A percentile compares a stretch with the other conserved stretches of the same genome.
phyloP scores from a whole-genome alignment of 106 monocot species.

The Dendrobium huoshanense region DNA sequence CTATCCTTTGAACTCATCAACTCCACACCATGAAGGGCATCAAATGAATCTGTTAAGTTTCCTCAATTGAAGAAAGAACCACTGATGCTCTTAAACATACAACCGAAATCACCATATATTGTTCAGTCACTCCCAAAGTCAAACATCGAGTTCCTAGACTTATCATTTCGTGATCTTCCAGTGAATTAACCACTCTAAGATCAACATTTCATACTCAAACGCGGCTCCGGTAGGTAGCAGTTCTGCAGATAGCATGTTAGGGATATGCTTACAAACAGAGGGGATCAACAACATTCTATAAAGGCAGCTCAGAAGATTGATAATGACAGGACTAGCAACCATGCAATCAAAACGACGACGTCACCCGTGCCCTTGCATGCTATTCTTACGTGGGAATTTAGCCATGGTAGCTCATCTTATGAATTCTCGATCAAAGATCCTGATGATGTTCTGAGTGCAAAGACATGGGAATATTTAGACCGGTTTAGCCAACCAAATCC shows the following conservation, averaged over 20 bases:
- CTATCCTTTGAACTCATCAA: slow-evolving; percentile 73
- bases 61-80: slow-evolving; percentile 14
- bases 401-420: slow-evolving; percentile 35
- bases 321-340: slow-evolving; percentile 13
- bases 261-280: slow-evolving; percentile 10
- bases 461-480: slow-evolving; percentile 40
- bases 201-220: slow-evolving; percentile 5
- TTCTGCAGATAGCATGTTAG: slow-evolving; percentile 24
- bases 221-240: not conserved
- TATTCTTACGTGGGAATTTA: slow-evolving; percentile 56
- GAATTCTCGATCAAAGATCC: slow-evolving; percentile 58
- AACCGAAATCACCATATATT: not conserved
- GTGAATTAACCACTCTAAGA: slow-evolving; percentile 40
- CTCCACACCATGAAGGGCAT: slow-evolving; percentile 11
- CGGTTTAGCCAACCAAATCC: too few relatives aligned
- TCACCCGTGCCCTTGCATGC: slow-evolving; percentile 75
- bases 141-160: slow-evolving; percentile 48
- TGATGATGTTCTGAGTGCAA: slow-evolving; percentile 64
- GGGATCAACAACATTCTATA: slow-evolving; percentile 1
- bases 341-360: slow-evolving; percentile 7
- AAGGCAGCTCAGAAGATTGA: slow-evolving; percentile 18
- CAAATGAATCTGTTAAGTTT: slow-evolving; percentile 13
- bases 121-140: slow-evolving; percentile 13
- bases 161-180: slow-evolving; percentile 61
- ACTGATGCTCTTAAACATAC: not conserved